Conservation (phyloP, 2,329 filamentous ascomycete species). For the Bipolaris cookei region DNA sequence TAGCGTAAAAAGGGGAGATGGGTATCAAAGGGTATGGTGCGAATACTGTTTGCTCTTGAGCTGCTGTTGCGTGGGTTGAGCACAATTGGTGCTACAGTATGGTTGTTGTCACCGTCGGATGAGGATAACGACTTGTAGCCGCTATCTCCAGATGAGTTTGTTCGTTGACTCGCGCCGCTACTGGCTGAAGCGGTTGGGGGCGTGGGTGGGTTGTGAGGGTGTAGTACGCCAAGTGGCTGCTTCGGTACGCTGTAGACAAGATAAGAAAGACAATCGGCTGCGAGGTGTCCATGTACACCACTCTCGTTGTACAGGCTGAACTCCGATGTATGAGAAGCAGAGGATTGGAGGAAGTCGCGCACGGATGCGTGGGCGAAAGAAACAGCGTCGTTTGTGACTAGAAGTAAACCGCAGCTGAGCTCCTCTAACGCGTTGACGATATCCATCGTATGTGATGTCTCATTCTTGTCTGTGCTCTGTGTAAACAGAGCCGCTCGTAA, state of each 20-base stretch:
- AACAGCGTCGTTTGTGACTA: constrained; percentile 25
- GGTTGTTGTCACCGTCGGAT: constrained; percentile 28
- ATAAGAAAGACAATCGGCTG: constrained; percentile 37
- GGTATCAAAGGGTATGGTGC: constrained; percentile 29
- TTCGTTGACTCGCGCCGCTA: constrained; percentile 34
- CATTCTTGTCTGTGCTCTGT: constrained; percentile 5
- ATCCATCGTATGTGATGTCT: constrained; percentile 6
- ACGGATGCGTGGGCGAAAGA: constrained; percentile 35
- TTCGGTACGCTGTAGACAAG: constrained; percentile 39
- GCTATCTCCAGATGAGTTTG: constrained; percentile 37
- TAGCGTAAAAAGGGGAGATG: constrained; percentile 42
- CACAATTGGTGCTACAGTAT: background rate
- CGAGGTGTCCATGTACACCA: constrained; percentile 37
- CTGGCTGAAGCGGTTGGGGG: constrained; percentile 15
- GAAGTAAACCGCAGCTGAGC: constrained; percentile 36
- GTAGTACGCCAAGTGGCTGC: constrained; percentile 27
- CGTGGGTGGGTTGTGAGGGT: constrained; percentile 19
- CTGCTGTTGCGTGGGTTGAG: constrained; percentile 1
- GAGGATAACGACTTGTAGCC: constrained; percentile 42
- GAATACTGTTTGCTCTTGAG: constrained; percentile 14
- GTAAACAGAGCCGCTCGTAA: constrained; percentile 30
- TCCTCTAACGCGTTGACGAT: constrained; percentile 27
- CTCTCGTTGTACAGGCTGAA: constrained; percentile 36
- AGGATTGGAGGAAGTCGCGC: constrained; percentile 33
- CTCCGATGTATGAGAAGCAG: constrained; percentile 23